These are phyloP conservation scores for Wallacemonas collosoma DNA, from an alignment of 208 protist species.

Conservation along the genomic window DNA sequence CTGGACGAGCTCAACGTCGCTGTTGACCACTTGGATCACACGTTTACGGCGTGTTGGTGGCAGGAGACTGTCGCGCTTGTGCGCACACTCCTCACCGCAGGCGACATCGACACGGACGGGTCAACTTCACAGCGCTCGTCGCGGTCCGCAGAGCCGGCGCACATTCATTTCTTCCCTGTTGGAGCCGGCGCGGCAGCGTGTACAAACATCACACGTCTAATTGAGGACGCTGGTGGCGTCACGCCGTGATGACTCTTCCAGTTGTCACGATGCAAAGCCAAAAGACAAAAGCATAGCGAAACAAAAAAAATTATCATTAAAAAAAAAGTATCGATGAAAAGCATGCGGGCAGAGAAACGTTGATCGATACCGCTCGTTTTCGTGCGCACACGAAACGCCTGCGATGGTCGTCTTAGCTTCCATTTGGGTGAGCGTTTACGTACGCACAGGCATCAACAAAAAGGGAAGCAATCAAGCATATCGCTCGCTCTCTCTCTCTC, in stretches of 20 bases:
- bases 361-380: no score
- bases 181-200: background rate
- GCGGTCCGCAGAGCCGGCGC: background rate
- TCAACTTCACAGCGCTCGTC: background rate
- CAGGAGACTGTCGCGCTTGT: background rate
- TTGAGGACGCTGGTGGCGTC: background rate
- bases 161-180: constrained; percentile 13
- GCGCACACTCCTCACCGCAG: background rate
- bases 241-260: no score
- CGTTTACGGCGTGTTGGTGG: background rate
- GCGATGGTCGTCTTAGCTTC: no score
- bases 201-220: background rate
- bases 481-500: background rate
- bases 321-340: no score
- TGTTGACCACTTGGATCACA: background rate
- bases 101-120: background rate
- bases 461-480: background rate
- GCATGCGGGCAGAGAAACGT: no score
- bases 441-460: background rate
- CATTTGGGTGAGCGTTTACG: background rate
- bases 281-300: no score
- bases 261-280: no score
- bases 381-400: no score
- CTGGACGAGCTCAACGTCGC: background rate
- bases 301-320: no score